Conservation (phyloP, 169 alveolate genomes). For the Cryptosporidium xiaoi region DNA sequence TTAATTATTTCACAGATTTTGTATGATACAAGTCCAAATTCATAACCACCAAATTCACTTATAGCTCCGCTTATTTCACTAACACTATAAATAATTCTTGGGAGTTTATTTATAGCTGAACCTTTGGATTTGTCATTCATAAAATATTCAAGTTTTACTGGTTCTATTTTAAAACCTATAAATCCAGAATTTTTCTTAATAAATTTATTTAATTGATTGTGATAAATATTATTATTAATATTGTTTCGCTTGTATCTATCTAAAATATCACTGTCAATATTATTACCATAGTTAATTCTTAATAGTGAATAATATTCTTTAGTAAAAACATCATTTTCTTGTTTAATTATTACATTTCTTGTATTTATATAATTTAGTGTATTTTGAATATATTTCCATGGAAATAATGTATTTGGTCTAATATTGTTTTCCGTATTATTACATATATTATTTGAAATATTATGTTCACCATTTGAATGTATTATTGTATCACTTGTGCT, state of each 20-base stretch:
- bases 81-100: slow-evolving; percentile 47
- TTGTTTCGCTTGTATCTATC: slow-evolving; percentile 1
- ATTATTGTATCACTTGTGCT: slow-evolving; percentile 67
- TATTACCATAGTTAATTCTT: slow-evolving; percentile 57
- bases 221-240: not conserved
- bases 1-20: slow-evolving; percentile 13
- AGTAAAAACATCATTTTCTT: not conserved
- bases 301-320: slow-evolving; percentile 28
- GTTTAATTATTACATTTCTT: slow-evolving; percentile 10
- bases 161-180: slow-evolving; percentile 37
- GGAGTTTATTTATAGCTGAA: slow-evolving; percentile 3
- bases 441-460: not conserved
- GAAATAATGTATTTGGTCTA: slow-evolving; percentile 63
- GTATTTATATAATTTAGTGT: slow-evolving; percentile 45
- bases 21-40: not conserved
- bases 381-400: slow-evolving; percentile 63
- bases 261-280: slow-evolving; percentile 11
- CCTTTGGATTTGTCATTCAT: not conserved
- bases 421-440: slow-evolving; percentile 6
- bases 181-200: slow-evolving; percentile 27
- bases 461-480: slow-evolving; percentile 4
- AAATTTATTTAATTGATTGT: not conserved
- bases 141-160: slow-evolving; percentile 10
- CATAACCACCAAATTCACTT: slow-evolving; percentile 54
- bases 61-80: slow-evolving; percentile 28